Percentiles rank a stretch among this genome's conserved stretches.
phyloP scores from a whole-genome alignment of 2,329 filamentous ascomycete genomes.

The Myriosclerotinia duriaeana region DNA sequence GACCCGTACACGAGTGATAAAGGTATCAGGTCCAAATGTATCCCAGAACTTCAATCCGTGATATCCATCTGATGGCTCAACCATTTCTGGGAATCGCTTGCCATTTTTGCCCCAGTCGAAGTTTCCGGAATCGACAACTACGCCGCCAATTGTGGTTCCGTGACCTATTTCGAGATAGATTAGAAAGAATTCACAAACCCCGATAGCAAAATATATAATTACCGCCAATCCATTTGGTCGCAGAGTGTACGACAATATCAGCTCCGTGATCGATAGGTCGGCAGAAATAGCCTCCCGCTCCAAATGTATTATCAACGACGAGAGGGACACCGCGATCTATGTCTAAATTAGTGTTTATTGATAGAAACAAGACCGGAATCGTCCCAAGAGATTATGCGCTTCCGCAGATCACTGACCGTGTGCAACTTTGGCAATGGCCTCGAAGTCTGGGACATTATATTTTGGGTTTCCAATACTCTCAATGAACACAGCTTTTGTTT shows the following conservation, averaged over 20 bases:
- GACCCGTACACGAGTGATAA: conserved; percentile 80
- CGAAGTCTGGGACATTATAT: conserved; percentile 93
- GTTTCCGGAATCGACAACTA: conserved; percentile 83
- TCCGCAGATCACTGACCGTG: conserved; percentile 47
- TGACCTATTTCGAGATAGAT: conserved; percentile 55
- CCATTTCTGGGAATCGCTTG: conserved; percentile 88
- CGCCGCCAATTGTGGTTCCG: conserved; percentile 83
- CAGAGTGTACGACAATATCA: conserved; percentile 90
- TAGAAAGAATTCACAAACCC: background rate
- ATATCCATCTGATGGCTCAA: conserved; percentile 84
- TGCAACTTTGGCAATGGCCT: conserved; percentile 80
- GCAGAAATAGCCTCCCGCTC: conserved; percentile 83
- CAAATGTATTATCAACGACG: conserved; percentile 87
- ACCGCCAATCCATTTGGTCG: conserved; percentile 88
- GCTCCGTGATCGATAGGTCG: conserved; percentile 86
- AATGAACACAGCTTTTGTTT: conserved; percentile 87
- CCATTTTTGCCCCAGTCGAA: conserved; percentile 90
- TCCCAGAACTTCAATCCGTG: conserved; percentile 94
- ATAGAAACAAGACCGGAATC: background rate
- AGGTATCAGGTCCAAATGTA: conserved; percentile 79
- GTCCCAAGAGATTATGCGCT: background rate
- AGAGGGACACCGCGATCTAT: conserved; percentile 53
- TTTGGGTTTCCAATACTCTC: conserved; percentile 87
- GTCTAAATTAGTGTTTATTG: background rate
- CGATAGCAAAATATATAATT: background rate